Conservation (phyloP, 306 rosid species). For the Vicia sativa region DNA sequence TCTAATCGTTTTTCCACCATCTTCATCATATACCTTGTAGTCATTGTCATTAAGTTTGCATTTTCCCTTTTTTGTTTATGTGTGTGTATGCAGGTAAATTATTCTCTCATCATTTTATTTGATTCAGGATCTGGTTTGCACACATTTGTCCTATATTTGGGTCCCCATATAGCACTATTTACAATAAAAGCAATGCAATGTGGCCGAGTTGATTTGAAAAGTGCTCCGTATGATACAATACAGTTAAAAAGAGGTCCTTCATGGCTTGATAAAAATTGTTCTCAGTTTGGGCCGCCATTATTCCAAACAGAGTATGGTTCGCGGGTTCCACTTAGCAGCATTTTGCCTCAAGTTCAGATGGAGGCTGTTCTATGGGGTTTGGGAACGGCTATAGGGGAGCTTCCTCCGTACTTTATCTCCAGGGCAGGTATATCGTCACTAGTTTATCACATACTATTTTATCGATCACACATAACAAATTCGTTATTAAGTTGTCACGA, state of each 20-base stretch:
- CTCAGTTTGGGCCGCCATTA: constrained; percentile 83
- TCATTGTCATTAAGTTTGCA: constrained; percentile 14
- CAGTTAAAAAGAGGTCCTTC: constrained; percentile 84
- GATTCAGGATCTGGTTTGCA: constrained; percentile 98
- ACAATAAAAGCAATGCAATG: constrained; percentile 95
- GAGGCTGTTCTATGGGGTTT: constrained; percentile 97
- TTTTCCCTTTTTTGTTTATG: not conserved
- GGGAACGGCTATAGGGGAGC: constrained; percentile 98
- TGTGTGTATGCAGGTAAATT: not conserved
- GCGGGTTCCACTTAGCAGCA: constrained; percentile 85
- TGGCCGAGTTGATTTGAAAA: constrained; percentile 96
- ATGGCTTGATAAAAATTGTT: constrained; percentile 94
- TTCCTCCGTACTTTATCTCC: constrained; percentile 98
- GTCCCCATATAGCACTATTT: constrained; percentile 94
- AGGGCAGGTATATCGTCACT: constrained; percentile 75
- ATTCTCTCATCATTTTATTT: constrained; percentile 35
- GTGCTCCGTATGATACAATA: constrained; percentile 91
- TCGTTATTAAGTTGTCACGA: constrained; percentile 17
- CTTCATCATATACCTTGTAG: constrained; percentile 18
- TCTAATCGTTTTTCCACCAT: constrained; percentile 3
- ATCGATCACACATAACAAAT: constrained; percentile 6
- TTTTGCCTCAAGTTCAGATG: constrained; percentile 85
- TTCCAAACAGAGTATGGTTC: constrained; percentile 64
- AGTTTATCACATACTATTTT: constrained; percentile 14
- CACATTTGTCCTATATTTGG: constrained; percentile 95